Evolutionary conservation across 1,284 basidiomycete species (phyloP).

Genomic region (Ceratobasidium papillatum): DNA sequence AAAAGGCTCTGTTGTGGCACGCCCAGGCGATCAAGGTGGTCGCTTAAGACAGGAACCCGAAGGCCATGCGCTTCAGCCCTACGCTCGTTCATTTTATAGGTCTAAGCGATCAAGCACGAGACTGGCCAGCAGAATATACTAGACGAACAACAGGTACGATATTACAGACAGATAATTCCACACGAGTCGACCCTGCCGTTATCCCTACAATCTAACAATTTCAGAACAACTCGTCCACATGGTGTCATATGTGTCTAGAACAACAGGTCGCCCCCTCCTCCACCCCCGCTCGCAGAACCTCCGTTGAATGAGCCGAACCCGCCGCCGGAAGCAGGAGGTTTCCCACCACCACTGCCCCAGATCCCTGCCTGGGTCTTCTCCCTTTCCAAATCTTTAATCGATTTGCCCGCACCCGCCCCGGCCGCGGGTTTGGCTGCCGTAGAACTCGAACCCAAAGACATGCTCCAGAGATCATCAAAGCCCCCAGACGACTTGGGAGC

Average conservation of each 20-base stretch:
- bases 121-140: constrained; percentile 12
- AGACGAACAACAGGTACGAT: constrained; percentile 24
- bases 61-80: not conserved
- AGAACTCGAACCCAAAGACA: constrained; percentile 71
- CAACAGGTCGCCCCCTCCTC: constrained; percentile 44
- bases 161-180: constrained; percentile 25
- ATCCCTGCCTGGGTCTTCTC: constrained; percentile 82
- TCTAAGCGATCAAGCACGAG: constrained; percentile 13
- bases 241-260: constrained; percentile 35
- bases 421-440: constrained; percentile 49
- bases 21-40: not conserved
- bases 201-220: constrained; percentile 5
- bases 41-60: constrained; percentile 25
- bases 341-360: constrained; percentile 60
- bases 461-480: constrained; percentile 92
- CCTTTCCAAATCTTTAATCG: constrained; percentile 85
- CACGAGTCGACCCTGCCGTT: constrained; percentile 1
- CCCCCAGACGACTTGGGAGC: constrained; percentile 51
- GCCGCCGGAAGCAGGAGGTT: constrained; percentile 31
- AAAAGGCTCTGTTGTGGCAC: not conserved
- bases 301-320: constrained; percentile 29
- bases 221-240: not conserved
- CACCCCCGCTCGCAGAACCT: constrained; percentile 26
- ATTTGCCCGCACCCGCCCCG: constrained; percentile 62
- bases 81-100: not conserved